phyloP scores from a whole-genome alignment of 331 rosid genomes.

The Spiraea crenata region DNA sequence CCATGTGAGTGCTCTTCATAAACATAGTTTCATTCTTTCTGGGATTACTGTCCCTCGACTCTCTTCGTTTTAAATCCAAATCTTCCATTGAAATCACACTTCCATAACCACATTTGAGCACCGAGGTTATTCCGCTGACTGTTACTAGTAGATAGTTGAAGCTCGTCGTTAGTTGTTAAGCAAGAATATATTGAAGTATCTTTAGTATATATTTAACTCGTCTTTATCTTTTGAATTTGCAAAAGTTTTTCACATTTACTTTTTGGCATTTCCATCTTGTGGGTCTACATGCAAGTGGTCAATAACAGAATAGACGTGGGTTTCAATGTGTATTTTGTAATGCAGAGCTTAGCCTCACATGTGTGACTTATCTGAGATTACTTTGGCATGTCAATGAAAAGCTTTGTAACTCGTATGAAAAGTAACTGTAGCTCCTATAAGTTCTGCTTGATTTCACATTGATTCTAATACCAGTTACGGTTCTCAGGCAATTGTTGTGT shows the following conservation, averaged over 20 bases:
- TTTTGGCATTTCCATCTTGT: neutral
- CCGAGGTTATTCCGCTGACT: neutral
- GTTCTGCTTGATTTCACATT: neutral
- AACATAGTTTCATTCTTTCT: neutral
- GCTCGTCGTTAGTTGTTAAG: neutral
- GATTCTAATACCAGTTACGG: slow-evolving; percentile 19
- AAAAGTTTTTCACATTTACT: neutral
- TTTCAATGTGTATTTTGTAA: too few species aligned
- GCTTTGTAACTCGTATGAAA: neutral
- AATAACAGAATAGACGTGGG: too few species aligned
- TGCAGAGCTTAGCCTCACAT: neutral
- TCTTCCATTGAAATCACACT: neutral
- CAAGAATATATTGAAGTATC: neutral
- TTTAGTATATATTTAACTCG: neutral
- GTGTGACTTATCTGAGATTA: neutral
- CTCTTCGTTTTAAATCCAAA: neutral
- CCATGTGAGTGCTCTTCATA: slow-evolving; percentile 60
- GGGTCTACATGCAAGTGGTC: neutral
- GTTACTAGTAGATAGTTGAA: neutral
- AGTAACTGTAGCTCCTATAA: neutral
- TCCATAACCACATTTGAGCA: neutral
- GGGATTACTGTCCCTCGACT: neutral
- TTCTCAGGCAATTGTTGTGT: slow-evolving; percentile 79
- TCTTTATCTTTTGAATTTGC: neutral
- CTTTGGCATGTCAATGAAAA: neutral